These are phyloP conservation scores for Endothia cerciana DNA, from an alignment of 2,329 filamentous ascomycete genomes.

Conservation along the genomic window DNA sequence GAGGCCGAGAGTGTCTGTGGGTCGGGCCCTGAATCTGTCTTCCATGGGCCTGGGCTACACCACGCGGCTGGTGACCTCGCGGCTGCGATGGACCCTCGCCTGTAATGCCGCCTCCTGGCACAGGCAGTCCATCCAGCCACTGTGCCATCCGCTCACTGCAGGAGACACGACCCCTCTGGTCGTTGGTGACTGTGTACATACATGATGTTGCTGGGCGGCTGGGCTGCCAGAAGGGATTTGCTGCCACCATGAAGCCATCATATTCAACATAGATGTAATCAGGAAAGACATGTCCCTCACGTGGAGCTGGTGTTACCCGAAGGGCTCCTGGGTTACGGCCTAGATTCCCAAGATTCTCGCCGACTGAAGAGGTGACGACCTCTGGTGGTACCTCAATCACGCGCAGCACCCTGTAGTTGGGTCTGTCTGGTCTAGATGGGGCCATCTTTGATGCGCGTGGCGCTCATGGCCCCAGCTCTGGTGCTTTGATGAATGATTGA, in stretches of 20 bases:
- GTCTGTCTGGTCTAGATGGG: background rate
- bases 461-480: background rate
- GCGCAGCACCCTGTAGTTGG: background rate
- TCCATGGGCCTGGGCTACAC: background rate
- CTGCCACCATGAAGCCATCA: constrained; percentile 9
- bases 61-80: background rate
- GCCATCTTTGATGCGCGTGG: background rate
- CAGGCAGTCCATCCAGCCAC: constrained; percentile 21
- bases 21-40: background rate
- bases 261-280: constrained; percentile 16
- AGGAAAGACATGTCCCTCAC: constrained; percentile 18
- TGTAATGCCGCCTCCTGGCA: background rate
- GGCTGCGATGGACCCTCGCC: background rate
- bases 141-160: constrained; percentile 13
- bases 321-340: background rate
- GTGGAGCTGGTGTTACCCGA: background rate
- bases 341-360: background rate
- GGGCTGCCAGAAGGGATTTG: constrained; percentile 16
- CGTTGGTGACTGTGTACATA: constrained; percentile 13
- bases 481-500: background rate
- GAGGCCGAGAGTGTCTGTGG: background rate
- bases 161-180: constrained; percentile 1
- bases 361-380: background rate
- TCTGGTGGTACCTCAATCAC: constrained; percentile 7
- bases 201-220: constrained; percentile 11